Evolutionary conservation across 2,329 filamentous ascomycete species (phyloP), one percentile per base, ranked within the genome.

Genomic region (Scorias spongiosa): DNA sequence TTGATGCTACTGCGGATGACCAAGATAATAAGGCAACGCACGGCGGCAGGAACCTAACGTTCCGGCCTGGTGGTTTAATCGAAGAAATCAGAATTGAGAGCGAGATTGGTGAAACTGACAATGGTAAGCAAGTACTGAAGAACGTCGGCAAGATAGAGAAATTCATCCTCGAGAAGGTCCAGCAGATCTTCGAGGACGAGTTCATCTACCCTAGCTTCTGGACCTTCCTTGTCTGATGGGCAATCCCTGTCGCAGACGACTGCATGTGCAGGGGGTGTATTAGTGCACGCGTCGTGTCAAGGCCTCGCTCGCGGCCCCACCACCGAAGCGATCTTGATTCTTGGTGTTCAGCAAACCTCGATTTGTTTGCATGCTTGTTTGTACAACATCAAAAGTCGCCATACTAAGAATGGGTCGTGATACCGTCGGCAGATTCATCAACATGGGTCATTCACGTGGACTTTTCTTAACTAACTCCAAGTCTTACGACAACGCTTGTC

Each of bases 111-210:
- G 81, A 91, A 61, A 79, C 87, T 51, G 87, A 93, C 56, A 81
- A 83, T 47, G 85, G 86, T 20, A 94, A 91, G 66, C 89, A 95
- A 66, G 91, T 89, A 40, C 67, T 98, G 47, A 96, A 95, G 71
- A 98, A 98, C 61, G 89, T 98, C 41, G 89, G 91, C 46, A 98
- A 98, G 70, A 91, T 98, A 46, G 91, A 98, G 68, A 83, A 86
- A 56, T 98, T 98, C 62, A 86, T 98, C 45, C 71, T 98, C 47
- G 89, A 96, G 62, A 89, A 96, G 65, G 91, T 98, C 49, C 79
- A 89, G 59, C 77, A 87, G 57, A 96, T 98, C 54, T 96, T 98
- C 57, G 91, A 98, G 65, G 91, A 96, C 60, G 91, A 98, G 63
- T 91, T 96, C 66, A 88, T 96, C 49, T 96, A 93, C 66, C 91